Evolutionary conservation across 2,329 filamentous ascomycete genomes (phyloP).

Genomic region (Biscogniauxia marginata): DNA sequence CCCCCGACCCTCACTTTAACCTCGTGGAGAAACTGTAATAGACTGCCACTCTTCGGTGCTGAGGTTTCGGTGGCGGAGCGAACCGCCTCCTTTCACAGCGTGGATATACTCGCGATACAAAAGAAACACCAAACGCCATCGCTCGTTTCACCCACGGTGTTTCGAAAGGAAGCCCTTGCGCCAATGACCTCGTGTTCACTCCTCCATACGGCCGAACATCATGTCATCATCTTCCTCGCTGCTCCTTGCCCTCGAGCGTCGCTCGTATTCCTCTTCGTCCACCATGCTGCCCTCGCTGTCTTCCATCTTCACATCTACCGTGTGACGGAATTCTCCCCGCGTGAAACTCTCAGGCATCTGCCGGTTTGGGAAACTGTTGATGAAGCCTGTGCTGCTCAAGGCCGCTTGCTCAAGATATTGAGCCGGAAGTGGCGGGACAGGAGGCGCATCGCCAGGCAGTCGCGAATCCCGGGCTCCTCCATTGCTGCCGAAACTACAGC

Average conservation of each 20-base stretch:
- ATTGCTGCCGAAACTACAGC: conserved; percentile 84
- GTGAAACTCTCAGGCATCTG: conserved; percentile 64
- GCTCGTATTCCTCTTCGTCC: conserved; percentile 65
- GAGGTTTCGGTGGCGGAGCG: conserved; percentile 63
- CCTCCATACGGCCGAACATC: conserved; percentile 95
- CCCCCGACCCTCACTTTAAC: conserved; percentile 68
- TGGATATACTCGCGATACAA: conserved; percentile 49
- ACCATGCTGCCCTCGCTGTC: conserved; percentile 61
- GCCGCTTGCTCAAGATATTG: conserved; percentile 68
- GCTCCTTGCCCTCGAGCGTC: conserved; percentile 55
- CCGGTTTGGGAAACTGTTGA: conserved; percentile 60
- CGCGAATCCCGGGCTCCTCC: conserved; percentile 62
- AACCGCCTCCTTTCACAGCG: conserved; percentile 51
- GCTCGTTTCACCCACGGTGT: conserved; percentile 28
- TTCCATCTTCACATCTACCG: conserved; percentile 66
- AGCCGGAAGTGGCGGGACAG: conserved; percentile 81
- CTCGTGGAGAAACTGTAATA: conserved; percentile 51
- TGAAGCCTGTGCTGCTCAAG: conserved; percentile 60
- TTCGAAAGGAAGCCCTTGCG: conserved; percentile 13
- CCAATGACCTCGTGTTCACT: conserved; percentile 48
- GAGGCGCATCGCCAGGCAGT: conserved; percentile 72
- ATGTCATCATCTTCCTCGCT: conserved; percentile 92
- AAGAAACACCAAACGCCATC: conserved; percentile 44
- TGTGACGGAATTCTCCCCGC: conserved; percentile 52
- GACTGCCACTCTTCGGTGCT: conserved; percentile 65